A percentile compares a stretch with the other conserved stretches of the same genome.
Evolutionary conservation across 2,329 filamentous ascomycete genomes (phyloP).

Genomic region (Keithomyces neogunnii): DNA sequence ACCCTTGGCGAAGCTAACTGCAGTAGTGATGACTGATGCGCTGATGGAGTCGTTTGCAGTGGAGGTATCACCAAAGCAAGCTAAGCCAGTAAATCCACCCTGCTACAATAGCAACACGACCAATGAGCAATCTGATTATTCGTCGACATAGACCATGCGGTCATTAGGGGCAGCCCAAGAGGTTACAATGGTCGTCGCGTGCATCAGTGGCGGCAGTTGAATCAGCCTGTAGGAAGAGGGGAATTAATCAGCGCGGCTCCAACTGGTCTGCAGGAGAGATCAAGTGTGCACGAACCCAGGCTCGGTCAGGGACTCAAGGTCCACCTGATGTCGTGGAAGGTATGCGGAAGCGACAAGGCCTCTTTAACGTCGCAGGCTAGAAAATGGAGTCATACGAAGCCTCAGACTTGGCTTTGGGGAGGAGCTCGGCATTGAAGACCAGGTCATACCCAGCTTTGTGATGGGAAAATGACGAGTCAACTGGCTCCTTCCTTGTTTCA

Average conservation of each 20-base stretch:
- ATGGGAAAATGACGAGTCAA: background rate
- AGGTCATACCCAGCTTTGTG: background rate
- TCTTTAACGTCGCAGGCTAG: background rate
- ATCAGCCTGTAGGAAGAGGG: constrained; percentile 22
- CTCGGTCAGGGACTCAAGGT: background rate
- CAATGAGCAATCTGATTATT: constrained; percentile 10
- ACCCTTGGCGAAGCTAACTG: background rate
- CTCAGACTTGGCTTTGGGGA: background rate
- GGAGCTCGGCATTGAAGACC: background rate
- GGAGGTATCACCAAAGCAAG: background rate
- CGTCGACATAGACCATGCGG: background rate
- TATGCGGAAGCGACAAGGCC: background rate
- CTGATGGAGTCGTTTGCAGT: background rate
- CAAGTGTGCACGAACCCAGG: background rate
- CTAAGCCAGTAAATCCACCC: background rate
- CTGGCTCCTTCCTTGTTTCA: background rate
- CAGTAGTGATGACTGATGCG: background rate
- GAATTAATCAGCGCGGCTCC: constrained; percentile 26
- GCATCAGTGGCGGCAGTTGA: constrained; percentile 3
- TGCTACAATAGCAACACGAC: background rate
- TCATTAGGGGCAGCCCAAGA: background rate
- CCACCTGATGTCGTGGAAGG: constrained; percentile 1
- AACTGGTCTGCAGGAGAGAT: background rate
- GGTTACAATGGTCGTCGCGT: constrained; percentile 1
- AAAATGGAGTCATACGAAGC: background rate